Conservation (phyloP, 176 grass and related monocot genomes). For the Juncus effusus region DNA sequence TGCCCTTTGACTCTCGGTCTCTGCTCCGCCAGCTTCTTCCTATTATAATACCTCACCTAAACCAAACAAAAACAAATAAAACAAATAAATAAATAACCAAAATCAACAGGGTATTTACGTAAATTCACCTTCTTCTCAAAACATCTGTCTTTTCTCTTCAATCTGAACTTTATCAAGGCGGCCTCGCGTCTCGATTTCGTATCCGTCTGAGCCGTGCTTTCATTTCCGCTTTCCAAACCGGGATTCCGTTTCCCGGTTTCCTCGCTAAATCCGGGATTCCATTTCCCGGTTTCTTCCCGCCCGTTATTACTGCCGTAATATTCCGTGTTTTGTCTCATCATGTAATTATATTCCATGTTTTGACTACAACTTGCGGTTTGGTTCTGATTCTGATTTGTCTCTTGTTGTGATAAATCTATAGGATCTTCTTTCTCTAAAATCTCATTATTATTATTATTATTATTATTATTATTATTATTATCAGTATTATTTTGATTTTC, state of each 20-base stretch:
- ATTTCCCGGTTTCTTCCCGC: conserved; percentile 14
- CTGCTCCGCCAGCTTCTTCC: conserved; percentile 91
- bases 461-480: conserved; percentile 9
- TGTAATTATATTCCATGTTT: conserved; percentile 11
- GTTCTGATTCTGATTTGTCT: conserved; percentile 23
- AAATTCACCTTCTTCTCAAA: conserved; percentile 89
- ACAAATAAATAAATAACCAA: background rate
- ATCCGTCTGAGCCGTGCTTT: conserved; percentile 56
- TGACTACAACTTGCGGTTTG: conserved; percentile 49
- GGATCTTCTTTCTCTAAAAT: conserved; percentile 1
- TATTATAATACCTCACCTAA: conserved; percentile 92
- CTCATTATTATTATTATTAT: conserved; percentile 25
- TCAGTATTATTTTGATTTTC: no score
- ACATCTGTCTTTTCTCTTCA: conserved; percentile 98
- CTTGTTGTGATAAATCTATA: conserved; percentile 27
- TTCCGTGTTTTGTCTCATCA: no score
- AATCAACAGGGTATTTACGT: background rate
- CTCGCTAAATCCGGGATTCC: conserved; percentile 26
- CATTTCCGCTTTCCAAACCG: conserved; percentile 62
- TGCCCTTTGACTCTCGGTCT: conserved; percentile 89
- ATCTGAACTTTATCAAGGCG: conserved; percentile 81
- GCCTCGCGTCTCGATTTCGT: conserved; percentile 51
- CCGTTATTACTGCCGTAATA: conserved; percentile 36
- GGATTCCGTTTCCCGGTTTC: conserved; percentile 54
- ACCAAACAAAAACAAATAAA: conserved; percentile 8